phyloP scores from a whole-genome alignment of 257 asterid species.

The Misopates orontium region DNA sequence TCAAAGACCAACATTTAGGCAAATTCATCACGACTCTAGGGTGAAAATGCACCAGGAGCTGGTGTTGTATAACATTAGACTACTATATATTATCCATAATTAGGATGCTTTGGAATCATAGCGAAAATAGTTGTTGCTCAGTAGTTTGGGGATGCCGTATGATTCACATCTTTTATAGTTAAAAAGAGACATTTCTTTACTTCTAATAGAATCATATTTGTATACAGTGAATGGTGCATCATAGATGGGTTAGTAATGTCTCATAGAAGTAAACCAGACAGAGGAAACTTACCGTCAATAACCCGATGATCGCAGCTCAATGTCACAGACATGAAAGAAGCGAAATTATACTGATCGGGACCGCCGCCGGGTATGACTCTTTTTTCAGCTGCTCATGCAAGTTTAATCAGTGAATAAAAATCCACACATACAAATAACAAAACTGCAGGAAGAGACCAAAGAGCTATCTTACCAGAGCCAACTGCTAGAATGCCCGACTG shows the following conservation, averaged over 20 bases:
- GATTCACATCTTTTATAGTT: no score
- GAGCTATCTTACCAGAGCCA: conserved; percentile 68
- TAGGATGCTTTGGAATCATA: no score
- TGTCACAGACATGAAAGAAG: conserved; percentile 78
- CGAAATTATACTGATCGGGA: conserved; percentile 61
- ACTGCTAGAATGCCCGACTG: conserved; percentile 95
- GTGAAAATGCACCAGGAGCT: not conserved
- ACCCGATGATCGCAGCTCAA: conserved; percentile 98
- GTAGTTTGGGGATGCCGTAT: no score
- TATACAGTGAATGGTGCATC: no score
- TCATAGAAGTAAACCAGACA: not conserved
- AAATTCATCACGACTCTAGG: no score
- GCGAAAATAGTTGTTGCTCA: no score
- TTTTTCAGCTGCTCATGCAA: conserved; percentile 73
- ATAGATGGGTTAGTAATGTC: not conserved
- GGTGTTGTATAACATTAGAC: no score
- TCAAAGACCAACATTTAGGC: no score
- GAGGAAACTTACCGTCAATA: conserved; percentile 71
- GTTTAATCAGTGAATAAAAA: conserved; percentile 14
- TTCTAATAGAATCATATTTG: no score
- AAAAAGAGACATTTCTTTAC: no score
- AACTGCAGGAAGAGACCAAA: not conserved
- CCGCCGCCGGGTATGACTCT: conserved; percentile 77
- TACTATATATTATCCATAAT: no score
- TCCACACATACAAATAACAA: conserved; percentile 9